A percentile compares a stretch with the other conserved stretches of the same genome.
These are phyloP conservation scores for Calonectria fujianensis DNA, from an alignment of 2,329 filamentous ascomycete species.

Conservation along the genomic window DNA sequence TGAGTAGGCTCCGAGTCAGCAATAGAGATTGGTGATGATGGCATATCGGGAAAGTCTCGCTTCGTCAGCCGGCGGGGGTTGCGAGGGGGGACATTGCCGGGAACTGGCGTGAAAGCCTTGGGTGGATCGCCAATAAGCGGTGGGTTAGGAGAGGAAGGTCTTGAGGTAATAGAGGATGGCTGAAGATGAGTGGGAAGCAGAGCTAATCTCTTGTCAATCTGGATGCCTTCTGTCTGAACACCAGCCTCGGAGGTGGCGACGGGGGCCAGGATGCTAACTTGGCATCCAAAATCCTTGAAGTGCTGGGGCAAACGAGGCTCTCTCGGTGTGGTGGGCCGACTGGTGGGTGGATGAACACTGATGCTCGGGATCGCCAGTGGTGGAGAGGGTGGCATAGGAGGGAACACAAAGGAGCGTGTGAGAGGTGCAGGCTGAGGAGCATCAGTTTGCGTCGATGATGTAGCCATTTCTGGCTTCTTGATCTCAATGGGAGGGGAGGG, in stretches of 20 bases:
- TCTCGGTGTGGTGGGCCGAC: constrained; percentile 86
- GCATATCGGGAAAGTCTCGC: constrained; percentile 67
- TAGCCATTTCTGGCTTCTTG: constrained; percentile 66
- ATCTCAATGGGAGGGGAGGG: constrained; percentile 63
- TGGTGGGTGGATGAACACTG: constrained; percentile 91
- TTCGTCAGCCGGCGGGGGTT: constrained; percentile 75
- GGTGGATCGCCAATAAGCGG: constrained; percentile 55
- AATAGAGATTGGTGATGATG: constrained; percentile 67
- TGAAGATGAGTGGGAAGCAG: constrained; percentile 86
- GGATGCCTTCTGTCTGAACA: constrained; percentile 93
- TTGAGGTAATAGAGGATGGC: constrained; percentile 82
- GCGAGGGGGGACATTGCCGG: constrained; percentile 73
- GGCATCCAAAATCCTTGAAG: constrained; percentile 87
- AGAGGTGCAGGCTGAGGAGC: constrained; percentile 37
- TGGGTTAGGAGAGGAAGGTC: constrained; percentile 73
- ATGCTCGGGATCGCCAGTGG: constrained; percentile 85
- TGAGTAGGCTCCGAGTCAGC: constrained; percentile 66
- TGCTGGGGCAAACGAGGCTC: constrained; percentile 86
- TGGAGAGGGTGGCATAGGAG: constrained; percentile 55
- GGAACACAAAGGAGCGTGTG: constrained; percentile 38
- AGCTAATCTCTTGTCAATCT: constrained; percentile 85
- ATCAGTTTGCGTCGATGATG: constrained; percentile 79
- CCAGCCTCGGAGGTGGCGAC: constrained; percentile 58
- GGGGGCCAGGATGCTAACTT: constrained; percentile 73
- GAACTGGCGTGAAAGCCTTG: constrained; percentile 71